Percentiles rank a stretch among this genome's conserved stretches.
Conservation (phyloP, 73 alveolate genomes). For the Uronychia binucleata region DNA sequence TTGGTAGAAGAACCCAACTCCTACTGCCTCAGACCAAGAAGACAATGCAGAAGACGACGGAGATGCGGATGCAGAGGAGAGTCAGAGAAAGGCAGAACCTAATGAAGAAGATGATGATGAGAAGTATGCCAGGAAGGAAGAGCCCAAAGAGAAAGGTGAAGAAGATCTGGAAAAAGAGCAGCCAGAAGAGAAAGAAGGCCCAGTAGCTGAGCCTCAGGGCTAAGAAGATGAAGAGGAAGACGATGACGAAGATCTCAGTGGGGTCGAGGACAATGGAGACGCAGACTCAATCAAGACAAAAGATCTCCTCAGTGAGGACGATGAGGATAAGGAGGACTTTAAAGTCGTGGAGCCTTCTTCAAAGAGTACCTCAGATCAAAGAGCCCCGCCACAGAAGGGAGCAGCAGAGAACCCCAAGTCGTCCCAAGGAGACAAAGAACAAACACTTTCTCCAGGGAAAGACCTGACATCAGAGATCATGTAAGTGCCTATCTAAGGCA, state of each 20-base stretch:
- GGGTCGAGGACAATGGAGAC: neutral
- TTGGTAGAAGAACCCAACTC: neutral
- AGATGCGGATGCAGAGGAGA: neutral
- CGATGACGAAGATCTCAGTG: neutral
- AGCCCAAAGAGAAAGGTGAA: neutral
- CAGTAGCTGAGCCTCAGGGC: neutral
- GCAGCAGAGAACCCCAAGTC: neutral
- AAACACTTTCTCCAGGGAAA: neutral
- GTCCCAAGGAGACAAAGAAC: neutral
- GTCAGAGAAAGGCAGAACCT: neutral
- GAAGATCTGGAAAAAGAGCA: neutral
- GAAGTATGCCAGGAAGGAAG: neutral
- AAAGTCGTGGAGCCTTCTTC: neutral
- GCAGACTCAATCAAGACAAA: neutral
- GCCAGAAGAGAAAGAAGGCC: neutral
- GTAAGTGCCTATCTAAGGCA: neutral
- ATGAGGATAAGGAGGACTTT: neutral
- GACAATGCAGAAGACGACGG: neutral
- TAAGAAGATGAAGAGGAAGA: neutral
- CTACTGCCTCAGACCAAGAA: neutral
- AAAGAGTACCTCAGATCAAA: neutral
- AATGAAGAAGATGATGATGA: neutral
- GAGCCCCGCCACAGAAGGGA: neutral
- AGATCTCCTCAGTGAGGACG: neutral
- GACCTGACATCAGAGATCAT: too few relatives aligned